phyloP scores from a whole-genome alignment of 2,329 filamentous ascomycete species.

The Dothistroma pini region DNA sequence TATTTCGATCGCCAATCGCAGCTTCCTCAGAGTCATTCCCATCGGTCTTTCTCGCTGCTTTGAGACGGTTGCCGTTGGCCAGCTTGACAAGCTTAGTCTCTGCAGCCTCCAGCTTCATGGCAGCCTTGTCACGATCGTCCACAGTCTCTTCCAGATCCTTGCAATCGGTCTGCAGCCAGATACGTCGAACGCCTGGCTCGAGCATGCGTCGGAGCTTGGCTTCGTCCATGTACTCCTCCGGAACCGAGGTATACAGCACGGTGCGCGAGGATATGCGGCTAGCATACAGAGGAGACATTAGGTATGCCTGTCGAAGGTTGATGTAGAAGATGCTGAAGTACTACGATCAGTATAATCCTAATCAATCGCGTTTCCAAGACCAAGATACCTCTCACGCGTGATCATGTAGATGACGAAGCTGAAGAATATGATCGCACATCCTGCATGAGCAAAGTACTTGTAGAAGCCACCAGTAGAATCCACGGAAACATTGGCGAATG shows the following conservation, averaged over 20 bases:
- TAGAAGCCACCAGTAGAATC: conserved; percentile 43
- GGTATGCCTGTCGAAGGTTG: conserved; percentile 87
- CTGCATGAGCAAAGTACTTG: conserved; percentile 77
- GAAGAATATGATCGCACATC: conserved; percentile 78
- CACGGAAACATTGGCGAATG: conserved; percentile 66
- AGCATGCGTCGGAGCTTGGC: conserved; percentile 76
- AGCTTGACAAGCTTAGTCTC: conserved; percentile 81
- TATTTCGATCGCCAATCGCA: conserved; percentile 61
- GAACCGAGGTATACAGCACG: conserved; percentile 84
- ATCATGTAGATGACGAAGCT: conserved; percentile 85
- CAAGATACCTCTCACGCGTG: conserved; percentile 61
- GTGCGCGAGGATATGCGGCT: conserved; percentile 85
- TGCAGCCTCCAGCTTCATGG: conserved; percentile 77
- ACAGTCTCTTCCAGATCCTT: conserved; percentile 76
- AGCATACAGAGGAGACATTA: conserved; percentile 78
- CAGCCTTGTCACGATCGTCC: conserved; percentile 73
- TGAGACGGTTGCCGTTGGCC: conserved; percentile 68
- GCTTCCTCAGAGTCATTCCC: conserved; percentile 39
- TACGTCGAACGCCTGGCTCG: conserved; percentile 70
- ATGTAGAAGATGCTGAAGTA: conserved; percentile 72
- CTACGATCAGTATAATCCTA: neutral
- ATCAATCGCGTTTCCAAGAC: neutral
- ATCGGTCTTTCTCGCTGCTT: conserved; percentile 58
- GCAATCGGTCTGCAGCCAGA: conserved; percentile 80
- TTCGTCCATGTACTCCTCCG: conserved; percentile 71